These are phyloP conservation scores for Beauveria caledonica DNA, from an alignment of 2,329 filamentous ascomycete genomes.

Conservation along the genomic window DNA sequence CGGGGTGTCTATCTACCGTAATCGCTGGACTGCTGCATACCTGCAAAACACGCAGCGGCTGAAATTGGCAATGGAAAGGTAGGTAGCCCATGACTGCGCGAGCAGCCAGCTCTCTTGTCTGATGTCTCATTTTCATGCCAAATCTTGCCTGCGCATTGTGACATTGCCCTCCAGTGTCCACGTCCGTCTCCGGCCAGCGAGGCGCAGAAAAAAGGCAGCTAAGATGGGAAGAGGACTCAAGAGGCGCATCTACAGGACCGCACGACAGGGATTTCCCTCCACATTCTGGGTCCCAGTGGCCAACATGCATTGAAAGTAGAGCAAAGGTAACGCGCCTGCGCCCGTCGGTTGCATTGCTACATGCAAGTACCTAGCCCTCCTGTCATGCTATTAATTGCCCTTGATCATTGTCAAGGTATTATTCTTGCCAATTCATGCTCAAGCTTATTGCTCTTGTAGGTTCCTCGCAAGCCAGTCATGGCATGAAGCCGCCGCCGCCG, in stretches of 20 bases:
- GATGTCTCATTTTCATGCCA: background rate
- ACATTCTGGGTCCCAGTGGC: background rate
- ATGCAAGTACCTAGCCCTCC: background rate
- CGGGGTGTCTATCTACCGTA: background rate
- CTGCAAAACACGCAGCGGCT: background rate
- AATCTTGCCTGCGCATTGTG: background rate
- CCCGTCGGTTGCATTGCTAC: background rate
- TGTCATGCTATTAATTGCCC: background rate
- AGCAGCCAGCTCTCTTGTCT: background rate
- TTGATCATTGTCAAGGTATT: background rate
- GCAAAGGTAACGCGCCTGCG: background rate
- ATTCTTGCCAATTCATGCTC: no score
- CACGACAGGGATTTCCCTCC: slow-evolving; percentile 4
- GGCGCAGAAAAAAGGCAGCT: background rate
- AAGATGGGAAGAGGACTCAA: background rate
- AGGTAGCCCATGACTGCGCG: background rate
- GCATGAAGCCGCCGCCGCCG: no score
- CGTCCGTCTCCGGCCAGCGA: background rate
- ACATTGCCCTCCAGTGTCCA: background rate
- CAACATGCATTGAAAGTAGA: background rate
- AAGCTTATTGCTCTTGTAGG: no score
- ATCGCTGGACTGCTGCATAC: background rate
- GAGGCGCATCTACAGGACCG: slow-evolving; percentile 7
- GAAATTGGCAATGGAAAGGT: background rate
- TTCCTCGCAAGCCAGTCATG: no score